Evolutionary conservation across 2,329 filamentous ascomycete genomes (phyloP).

Genomic region (Herpotrichia juniperi): DNA sequence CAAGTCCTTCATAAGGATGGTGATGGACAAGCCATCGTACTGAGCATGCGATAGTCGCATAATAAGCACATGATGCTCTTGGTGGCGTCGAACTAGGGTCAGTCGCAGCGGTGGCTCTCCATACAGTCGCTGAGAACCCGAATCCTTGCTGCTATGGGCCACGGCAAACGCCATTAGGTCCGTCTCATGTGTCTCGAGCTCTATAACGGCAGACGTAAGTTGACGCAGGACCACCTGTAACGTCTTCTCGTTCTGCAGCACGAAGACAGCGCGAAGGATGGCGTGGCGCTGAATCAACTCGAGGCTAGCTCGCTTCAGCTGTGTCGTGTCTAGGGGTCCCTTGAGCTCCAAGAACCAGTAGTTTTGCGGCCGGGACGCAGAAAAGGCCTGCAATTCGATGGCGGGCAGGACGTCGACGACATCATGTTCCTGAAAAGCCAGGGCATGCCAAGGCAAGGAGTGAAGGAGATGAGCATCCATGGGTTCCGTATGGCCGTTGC

Average conservation of each 20-base stretch:
- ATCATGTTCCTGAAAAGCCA: not conserved
- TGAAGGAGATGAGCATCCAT: no score
- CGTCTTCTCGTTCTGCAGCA: constrained; percentile 43
- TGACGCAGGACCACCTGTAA: constrained; percentile 47
- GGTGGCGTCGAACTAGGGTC: no score
- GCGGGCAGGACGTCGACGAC: constrained; percentile 51
- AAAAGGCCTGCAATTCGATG: constrained; percentile 47
- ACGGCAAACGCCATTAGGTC: constrained; percentile 49
- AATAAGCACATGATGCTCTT: no score
- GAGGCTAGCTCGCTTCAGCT: constrained; percentile 45
- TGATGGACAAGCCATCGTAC: constrained; percentile 81
- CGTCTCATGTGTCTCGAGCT: constrained; percentile 44
- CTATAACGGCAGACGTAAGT: constrained; percentile 33
- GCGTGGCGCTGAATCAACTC: constrained; percentile 31
- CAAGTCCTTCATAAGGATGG: constrained; percentile 40
- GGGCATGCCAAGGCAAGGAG: not conserved
- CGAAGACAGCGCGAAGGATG: constrained; percentile 48
- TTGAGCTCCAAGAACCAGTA: constrained; percentile 40
- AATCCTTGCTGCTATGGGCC: constrained; percentile 46
- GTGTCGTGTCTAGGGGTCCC: constrained; percentile 34
- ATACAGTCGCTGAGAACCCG: constrained; percentile 27
- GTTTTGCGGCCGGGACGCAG: constrained; percentile 44
- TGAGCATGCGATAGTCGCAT: constrained; percentile 80
- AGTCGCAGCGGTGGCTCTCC: no score
- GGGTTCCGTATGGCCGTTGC: no score